These are phyloP conservation scores for Scenedesmus sp. DNA, from an alignment of 163 green algal species.

Conservation along the genomic window DNA sequence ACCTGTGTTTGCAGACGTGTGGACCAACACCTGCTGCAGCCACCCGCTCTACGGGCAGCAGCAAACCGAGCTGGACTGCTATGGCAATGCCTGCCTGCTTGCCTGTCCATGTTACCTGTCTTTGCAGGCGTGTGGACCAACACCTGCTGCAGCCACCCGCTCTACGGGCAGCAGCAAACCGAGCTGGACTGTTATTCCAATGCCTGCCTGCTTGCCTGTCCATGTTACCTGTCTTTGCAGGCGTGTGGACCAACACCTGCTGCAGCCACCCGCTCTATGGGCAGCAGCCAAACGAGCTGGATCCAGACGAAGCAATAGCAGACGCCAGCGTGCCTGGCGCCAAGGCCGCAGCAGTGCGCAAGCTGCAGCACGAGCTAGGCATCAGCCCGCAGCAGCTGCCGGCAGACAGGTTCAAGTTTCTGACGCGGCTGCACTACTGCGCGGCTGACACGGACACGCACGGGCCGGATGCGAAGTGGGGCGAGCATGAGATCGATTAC, in stretches of 20 bases:
- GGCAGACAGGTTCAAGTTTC: slow-evolving; percentile 71
- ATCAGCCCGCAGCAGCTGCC: slow-evolving; percentile 79
- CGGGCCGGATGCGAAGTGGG: slow-evolving; percentile 81
- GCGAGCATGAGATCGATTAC: slow-evolving; percentile 99
- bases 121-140: slow-evolving; percentile 93
- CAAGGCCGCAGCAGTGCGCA: slow-evolving; percentile 88
- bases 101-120: not conserved
- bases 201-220: not conserved
- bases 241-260: slow-evolving; percentile 99
- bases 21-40: slow-evolving; percentile 98
- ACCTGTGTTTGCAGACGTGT: slow-evolving; percentile 50
- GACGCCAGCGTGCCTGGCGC: slow-evolving; percentile 73
- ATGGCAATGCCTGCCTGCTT: not conserved
- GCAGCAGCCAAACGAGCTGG: slow-evolving; percentile 75
- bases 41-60: slow-evolving; percentile 70
- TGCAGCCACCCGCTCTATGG: slow-evolving; percentile 95
- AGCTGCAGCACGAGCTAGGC: slow-evolving; percentile 97
- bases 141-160: slow-evolving; percentile 96
- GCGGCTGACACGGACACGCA: slow-evolving; percentile 80
- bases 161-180: slow-evolving; percentile 80
- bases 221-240: slow-evolving; percentile 2
- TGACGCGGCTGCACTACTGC: slow-evolving; percentile 97
- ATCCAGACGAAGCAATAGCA: slow-evolving; percentile 73
- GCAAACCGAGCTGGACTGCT: not conserved
- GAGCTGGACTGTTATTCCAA: slow-evolving; percentile 65